Conservation (phyloP, 2,329 filamentous ascomycete genomes). For the Pseudogymnoascus sp. region DNA sequence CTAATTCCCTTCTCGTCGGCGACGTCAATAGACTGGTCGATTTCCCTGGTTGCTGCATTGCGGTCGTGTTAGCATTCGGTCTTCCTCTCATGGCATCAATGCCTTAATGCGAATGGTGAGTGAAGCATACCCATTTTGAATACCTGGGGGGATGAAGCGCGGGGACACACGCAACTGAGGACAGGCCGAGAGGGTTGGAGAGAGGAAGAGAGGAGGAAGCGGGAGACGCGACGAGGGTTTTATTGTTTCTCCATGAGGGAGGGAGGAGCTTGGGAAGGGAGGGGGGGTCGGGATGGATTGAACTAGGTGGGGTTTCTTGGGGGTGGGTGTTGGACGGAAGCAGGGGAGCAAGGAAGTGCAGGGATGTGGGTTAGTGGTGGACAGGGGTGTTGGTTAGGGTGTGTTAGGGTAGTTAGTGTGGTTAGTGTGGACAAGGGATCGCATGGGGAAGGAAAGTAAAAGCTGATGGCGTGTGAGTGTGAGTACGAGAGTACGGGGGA, state of each 20-base stretch:
- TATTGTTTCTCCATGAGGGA: not conserved
- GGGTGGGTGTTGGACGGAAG: not conserved
- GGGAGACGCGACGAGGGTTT: slow-evolving; percentile 1
- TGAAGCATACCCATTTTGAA: slow-evolving; percentile 11
- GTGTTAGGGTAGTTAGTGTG: too few species aligned
- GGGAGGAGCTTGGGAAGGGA: not conserved
- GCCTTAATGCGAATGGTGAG: slow-evolving; percentile 3
- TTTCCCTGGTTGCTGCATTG: not conserved
- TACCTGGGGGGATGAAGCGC: slow-evolving; percentile 1
- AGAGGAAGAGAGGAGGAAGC: not conserved
- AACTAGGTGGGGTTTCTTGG: not conserved
- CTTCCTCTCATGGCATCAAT: not conserved
- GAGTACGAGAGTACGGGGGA: too few species aligned
- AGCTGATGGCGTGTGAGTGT: not conserved
- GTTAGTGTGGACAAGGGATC: too few species aligned
- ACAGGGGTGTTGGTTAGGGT: too few species aligned
- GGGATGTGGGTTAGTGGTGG: not conserved
- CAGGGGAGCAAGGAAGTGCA: not conserved
- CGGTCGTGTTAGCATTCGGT: not conserved
- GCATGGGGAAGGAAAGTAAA: not conserved
- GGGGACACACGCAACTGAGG: not conserved
- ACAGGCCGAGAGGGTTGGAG: not conserved
- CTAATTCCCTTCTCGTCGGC: slow-evolving; percentile 8
- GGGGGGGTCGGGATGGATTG: not conserved
- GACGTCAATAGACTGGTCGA: not conserved